Percentiles rank a stretch among this genome's conserved stretches.
These are phyloP conservation scores for Solanum rostratum DNA, from an alignment of 257 asterid genomes.

Conservation along the genomic window DNA sequence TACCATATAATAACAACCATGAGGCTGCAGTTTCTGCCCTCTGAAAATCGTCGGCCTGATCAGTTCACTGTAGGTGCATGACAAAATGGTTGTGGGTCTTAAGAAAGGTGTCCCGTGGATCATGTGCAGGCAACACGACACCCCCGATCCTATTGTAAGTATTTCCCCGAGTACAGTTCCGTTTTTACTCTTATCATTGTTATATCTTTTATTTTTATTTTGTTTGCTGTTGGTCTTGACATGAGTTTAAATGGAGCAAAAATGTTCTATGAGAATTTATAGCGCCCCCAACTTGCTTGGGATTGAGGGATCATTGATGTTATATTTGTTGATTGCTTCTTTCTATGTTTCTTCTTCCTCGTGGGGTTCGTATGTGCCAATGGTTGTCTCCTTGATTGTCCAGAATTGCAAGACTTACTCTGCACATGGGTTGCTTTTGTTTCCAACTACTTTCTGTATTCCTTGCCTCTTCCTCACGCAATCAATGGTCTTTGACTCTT, in stretches of 20 bases:
- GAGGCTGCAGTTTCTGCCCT: slow-evolving; percentile 85
- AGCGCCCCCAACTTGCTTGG: no score
- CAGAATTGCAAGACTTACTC: slow-evolving; percentile 9
- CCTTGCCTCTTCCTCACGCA: slow-evolving; percentile 7
- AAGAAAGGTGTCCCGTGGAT: slow-evolving; percentile 96
- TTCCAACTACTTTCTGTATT: slow-evolving; percentile 15
- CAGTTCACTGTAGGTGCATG: slow-evolving; percentile 68
- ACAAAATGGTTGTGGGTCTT: slow-evolving; percentile 78
- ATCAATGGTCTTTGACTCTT: slow-evolving; percentile 1
- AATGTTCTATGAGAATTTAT: no score
- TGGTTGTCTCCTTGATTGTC: slow-evolving; percentile 20
- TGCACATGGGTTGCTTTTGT: slow-evolving; percentile 34
- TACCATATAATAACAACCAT: slow-evolving; percentile 47
- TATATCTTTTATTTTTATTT: no score
- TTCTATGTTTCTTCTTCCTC: slow-evolving; percentile 8
- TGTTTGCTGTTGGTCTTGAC: no score
- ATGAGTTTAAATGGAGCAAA: no score
- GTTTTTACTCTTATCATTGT: no score
- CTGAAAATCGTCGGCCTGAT: slow-evolving; percentile 76
- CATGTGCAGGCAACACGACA: no score
- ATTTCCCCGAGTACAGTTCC: no score
- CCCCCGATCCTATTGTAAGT: no score
- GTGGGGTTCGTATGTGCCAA: slow-evolving; percentile 12
- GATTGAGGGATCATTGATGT: not conserved
- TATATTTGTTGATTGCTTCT: not conserved